These are phyloP conservation scores for Neonectria sp. DNA, from an alignment of 2,329 filamentous ascomycete genomes.

Conservation along the genomic window DNA sequence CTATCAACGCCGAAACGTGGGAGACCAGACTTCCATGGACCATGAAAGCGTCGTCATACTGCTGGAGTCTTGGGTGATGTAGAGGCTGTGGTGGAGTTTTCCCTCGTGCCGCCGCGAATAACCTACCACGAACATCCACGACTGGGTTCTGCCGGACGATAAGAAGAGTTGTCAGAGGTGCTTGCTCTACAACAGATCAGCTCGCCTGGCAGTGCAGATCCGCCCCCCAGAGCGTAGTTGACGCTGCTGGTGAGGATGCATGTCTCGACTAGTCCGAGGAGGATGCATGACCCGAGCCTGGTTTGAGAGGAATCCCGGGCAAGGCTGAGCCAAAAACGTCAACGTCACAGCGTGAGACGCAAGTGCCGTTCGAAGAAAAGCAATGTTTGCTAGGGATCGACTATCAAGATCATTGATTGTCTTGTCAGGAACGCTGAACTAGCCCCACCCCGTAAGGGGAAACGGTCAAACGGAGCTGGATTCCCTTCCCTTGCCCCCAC, in stretches of 20 bases:
- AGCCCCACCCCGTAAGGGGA: constrained; percentile 17
- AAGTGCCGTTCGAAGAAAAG: constrained; percentile 11
- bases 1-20: constrained; percentile 31
- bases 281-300: not conserved
- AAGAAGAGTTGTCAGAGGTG: constrained; percentile 23
- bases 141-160: constrained; percentile 13
- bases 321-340: constrained; percentile 6
- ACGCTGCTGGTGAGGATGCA: constrained; percentile 1
- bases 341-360: constrained; percentile 19
- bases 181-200: constrained; percentile 25
- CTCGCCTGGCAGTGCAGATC: constrained; percentile 39
- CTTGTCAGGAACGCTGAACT: constrained; percentile 17
- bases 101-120: constrained; percentile 14
- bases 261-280: constrained; percentile 4
- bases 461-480: not conserved
- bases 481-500: constrained; percentile 16
- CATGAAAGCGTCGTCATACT: constrained; percentile 16
- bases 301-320: constrained; percentile 4
- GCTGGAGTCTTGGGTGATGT: constrained; percentile 17
- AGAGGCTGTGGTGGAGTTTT: not conserved
- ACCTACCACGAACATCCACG: constrained; percentile 13
- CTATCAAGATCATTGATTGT: constrained; percentile 17
- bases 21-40: constrained; percentile 27
- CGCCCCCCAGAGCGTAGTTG: not conserved
- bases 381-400: constrained; percentile 6